Conservation (phyloP, 768 basidiomycete species). For the Psilocybe cyanescens region DNA sequence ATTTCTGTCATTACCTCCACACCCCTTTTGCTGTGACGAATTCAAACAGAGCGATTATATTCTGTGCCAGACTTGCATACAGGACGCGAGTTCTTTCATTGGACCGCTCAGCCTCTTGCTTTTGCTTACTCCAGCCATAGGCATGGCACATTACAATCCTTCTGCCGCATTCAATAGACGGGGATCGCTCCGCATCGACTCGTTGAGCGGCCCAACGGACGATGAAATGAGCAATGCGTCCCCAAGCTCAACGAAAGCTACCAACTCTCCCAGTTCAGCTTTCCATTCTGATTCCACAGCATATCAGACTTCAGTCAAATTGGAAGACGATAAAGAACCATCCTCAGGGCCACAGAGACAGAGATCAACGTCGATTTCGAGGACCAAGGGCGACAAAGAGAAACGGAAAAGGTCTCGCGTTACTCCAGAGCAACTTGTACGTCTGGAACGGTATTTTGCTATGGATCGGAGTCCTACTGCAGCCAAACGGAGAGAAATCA, state of each 20-base stretch:
- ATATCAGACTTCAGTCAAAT: neutral
- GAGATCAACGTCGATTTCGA: slow-evolving; percentile 26
- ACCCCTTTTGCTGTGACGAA: neutral
- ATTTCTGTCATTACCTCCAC: slow-evolving; percentile 3
- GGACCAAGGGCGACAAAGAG: slow-evolving; percentile 32
- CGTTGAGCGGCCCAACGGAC: slow-evolving; percentile 21
- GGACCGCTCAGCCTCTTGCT: neutral
- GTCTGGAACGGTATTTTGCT: slow-evolving; percentile 73
- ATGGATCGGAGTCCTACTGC: slow-evolving; percentile 75
- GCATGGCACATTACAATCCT: slow-evolving; percentile 20
- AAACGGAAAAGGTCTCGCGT: slow-evolving; percentile 71
- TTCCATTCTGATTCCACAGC: neutral
- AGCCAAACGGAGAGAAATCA: slow-evolving; percentile 71
- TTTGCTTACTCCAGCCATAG: neutral
- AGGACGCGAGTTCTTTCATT: neutral
- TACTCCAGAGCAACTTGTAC: slow-evolving; percentile 78
- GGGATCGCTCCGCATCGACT: slow-evolving; percentile 27
- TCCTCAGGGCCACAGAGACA: slow-evolving; percentile 39
- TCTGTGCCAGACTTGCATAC: neutral
- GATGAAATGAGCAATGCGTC: slow-evolving; percentile 26
- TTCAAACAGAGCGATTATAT: neutral
- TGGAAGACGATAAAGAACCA: slow-evolving; percentile 36
- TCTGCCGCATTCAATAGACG: slow-evolving; percentile 21
- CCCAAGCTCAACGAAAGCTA: slow-evolving; percentile 28
- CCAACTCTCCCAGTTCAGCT: slow-evolving; percentile 32